Evolutionary conservation across 2,329 filamentous ascomycete species (phyloP).

Genomic region (Zasmidium angulare): DNA sequence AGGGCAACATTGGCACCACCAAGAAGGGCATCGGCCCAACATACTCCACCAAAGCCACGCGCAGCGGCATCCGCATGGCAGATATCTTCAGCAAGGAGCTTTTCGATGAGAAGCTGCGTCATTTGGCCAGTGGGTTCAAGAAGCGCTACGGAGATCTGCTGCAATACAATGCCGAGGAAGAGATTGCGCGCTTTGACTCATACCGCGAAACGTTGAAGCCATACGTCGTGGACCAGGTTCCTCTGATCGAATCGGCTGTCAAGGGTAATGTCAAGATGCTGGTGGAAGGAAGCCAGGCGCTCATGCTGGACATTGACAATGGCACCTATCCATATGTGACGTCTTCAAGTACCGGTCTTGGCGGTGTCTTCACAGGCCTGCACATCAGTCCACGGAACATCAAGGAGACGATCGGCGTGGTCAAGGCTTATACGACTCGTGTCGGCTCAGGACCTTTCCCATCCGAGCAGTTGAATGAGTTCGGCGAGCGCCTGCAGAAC

Average conservation of each 20-base stretch:
- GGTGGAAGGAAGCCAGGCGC: slow-evolving; percentile 67
- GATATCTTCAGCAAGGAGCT: slow-evolving; percentile 66
- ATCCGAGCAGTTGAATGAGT: slow-evolving; percentile 61
- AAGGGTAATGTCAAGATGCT: slow-evolving; percentile 60
- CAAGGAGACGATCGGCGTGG: slow-evolving; percentile 63
- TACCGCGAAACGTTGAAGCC: slow-evolving; percentile 59
- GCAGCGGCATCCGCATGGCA: slow-evolving; percentile 65
- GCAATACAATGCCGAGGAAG: slow-evolving; percentile 67
- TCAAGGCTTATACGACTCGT: slow-evolving; percentile 66
- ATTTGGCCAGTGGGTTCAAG: slow-evolving; percentile 62
- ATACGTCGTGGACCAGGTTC: slow-evolving; percentile 67
- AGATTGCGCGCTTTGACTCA: slow-evolving; percentile 62
- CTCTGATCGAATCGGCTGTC: slow-evolving; percentile 63
- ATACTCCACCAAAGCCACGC: slow-evolving; percentile 63
- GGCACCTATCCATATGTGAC: slow-evolving; percentile 63
- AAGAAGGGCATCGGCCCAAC: slow-evolving; percentile 53
- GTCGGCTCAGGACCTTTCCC: slow-evolving; percentile 64
- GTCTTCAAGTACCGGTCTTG: slow-evolving; percentile 60
- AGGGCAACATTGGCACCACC: slow-evolving; percentile 53
- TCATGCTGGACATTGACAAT: slow-evolving; percentile 67
- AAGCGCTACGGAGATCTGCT: slow-evolving; percentile 68
- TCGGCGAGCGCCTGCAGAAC: slow-evolving; percentile 57
- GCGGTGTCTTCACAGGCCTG: slow-evolving; percentile 64
- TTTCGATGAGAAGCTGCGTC: slow-evolving; percentile 66
- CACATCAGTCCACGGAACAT: slow-evolving; percentile 62